Conservation (phyloP, 805 yeast genomes). For the Saturnispora diversa region DNA sequence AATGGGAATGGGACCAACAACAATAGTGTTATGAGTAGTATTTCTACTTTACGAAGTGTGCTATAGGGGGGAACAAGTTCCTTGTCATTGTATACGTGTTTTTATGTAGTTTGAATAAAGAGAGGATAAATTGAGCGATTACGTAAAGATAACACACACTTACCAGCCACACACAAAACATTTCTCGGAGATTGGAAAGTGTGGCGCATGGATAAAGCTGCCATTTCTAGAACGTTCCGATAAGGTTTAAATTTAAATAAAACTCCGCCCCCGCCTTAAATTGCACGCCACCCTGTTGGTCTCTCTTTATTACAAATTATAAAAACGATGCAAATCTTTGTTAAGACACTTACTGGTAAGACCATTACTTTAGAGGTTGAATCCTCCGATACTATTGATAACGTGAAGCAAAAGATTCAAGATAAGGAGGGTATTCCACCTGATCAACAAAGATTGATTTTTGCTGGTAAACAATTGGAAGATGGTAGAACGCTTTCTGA, state of each 20-base stretch:
- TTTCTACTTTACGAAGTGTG: constrained; percentile 12
- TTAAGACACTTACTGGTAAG: constrained; percentile 99
- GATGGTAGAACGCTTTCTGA: constrained; percentile 92
- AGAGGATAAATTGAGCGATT: too few species aligned
- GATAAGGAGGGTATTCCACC: constrained; percentile 77
- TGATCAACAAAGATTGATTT: constrained; percentile 38
- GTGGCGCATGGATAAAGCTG: constrained; percentile 5
- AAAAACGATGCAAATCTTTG: constrained; percentile 91
- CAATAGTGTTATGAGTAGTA: constrained; percentile 15
- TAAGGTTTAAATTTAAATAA: constrained; percentile 4
- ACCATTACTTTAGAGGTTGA: constrained; percentile 82
- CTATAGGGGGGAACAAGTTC: neutral
- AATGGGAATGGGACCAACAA: too few species aligned
- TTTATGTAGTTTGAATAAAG: too few species aligned
- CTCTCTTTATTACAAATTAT: constrained; percentile 25
- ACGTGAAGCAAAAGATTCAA: constrained; percentile 89
- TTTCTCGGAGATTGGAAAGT: too few species aligned
- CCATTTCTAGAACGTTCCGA: constrained; percentile 8
- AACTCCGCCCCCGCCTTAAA: neutral
- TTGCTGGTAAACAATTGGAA: constrained; percentile 42
- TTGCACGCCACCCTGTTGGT: constrained; percentile 1
- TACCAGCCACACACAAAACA: constrained; percentile 6
- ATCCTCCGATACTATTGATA: constrained; percentile 91
- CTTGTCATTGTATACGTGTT: too few species aligned
- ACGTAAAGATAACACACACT: too few species aligned